These are phyloP conservation scores for Plantago coronopus DNA, from an alignment of 305 asterid genomes.

Conservation along the genomic window DNA sequence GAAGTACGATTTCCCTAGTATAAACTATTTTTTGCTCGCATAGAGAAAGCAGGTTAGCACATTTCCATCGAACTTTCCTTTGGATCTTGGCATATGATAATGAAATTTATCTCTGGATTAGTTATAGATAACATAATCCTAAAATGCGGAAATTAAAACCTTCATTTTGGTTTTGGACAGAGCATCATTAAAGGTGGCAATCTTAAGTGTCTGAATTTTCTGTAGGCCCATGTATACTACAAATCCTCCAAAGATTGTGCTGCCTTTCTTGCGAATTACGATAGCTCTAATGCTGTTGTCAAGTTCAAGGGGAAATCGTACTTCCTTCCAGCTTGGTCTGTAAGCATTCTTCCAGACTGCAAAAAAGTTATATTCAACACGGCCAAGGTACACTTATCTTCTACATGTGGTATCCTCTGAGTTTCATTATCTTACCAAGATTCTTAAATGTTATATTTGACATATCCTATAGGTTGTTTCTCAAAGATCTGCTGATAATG, in stretches of 20 bases:
- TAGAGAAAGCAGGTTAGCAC: no score
- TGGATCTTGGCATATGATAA: no score
- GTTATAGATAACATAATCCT: no score
- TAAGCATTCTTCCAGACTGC: conserved; percentile 86
- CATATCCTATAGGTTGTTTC: conserved; percentile 37
- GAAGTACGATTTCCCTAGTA: no score
- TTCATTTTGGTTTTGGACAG: background rate
- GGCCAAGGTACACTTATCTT: conserved; percentile 50
- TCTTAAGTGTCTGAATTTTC: conserved; percentile 21
- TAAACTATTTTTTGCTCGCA: no score
- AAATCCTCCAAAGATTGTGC: conserved; percentile 61
- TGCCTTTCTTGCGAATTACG: conserved; percentile 77
- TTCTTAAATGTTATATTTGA: conserved; percentile 26
- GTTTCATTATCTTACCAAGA: conserved; percentile 20
- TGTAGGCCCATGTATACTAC: conserved; percentile 75
- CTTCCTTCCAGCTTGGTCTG: conserved; percentile 89
- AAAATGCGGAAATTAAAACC: background rate
- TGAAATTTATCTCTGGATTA: no score
- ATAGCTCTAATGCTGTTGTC: conserved; percentile 55
- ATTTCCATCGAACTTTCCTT: no score
- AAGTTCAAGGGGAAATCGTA: conserved; percentile 58
- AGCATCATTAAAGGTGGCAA: background rate
- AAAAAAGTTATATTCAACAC: conserved; percentile 66
- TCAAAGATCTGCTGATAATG: conserved; percentile 39
- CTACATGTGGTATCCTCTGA: background rate